Percentiles rank a stretch among this genome's conserved stretches.
These are phyloP conservation scores for Medicago truncatula DNA, from an alignment of 306 rosid species.

Conservation along the genomic window DNA sequence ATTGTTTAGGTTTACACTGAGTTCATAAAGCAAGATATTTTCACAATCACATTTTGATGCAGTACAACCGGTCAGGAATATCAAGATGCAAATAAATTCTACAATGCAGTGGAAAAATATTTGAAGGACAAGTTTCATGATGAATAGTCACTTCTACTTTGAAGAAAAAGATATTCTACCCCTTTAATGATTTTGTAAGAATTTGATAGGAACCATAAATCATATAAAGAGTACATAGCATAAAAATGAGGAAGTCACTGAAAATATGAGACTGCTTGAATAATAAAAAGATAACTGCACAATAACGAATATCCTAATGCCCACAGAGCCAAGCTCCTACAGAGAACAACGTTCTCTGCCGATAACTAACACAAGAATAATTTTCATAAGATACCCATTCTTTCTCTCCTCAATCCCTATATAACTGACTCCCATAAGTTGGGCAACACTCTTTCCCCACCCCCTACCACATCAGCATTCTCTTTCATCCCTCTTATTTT, in stretches of 20 bases:
- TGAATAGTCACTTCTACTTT: not conserved
- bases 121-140: not conserved
- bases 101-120: not conserved
- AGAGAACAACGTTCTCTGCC: not conserved
- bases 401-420: not conserved
- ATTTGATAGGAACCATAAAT: not conserved
- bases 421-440: not conserved
- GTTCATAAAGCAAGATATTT: constrained; percentile 1
- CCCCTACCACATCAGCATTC: not conserved
- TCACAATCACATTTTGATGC: not conserved
- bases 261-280: too few species aligned
- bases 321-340: not conserved
- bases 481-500: not conserved
- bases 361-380: not conserved
- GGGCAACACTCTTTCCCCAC: not conserved
- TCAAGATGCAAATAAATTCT: not conserved
- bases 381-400: not conserved
- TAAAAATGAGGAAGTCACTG: too few species aligned
- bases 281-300: not conserved
- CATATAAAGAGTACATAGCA: too few species aligned
- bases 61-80: not conserved
- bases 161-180: not conserved
- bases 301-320: not conserved
- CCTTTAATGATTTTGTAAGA: not conserved
- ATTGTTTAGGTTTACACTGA: not conserved